Evolutionary conservation across 1,284 basidiomycete genomes (phyloP).

Genomic region (Trametes hirsuta): DNA sequence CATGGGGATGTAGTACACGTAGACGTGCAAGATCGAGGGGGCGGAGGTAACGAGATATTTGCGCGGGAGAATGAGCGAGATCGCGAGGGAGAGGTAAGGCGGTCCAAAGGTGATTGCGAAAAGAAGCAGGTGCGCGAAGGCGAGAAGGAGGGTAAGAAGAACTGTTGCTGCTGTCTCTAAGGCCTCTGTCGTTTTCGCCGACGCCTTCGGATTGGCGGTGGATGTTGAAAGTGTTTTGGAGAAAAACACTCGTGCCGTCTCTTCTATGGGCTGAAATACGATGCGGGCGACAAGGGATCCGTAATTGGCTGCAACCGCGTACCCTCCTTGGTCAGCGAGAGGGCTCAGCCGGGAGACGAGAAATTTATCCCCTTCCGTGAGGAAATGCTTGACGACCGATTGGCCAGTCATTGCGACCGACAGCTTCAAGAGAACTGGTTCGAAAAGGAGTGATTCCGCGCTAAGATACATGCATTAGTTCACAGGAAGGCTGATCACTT

Average conservation of each 20-base stretch:
- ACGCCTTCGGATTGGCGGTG: neutral
- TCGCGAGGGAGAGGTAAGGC: constrained; percentile 70
- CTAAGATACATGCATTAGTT: constrained; percentile 1
- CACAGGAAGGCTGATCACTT: neutral
- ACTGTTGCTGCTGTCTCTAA: constrained; percentile 37
- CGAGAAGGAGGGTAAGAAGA: constrained; percentile 53
- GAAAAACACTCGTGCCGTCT: constrained; percentile 86
- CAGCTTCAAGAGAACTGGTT: constrained; percentile 55
- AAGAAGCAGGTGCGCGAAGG: constrained; percentile 75
- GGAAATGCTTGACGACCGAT: constrained; percentile 88
- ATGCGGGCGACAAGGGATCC: constrained; percentile 91
- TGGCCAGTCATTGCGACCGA: constrained; percentile 84
- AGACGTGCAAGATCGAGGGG: constrained; percentile 73
- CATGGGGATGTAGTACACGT: constrained; percentile 86
- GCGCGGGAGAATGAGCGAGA: constrained; percentile 72
- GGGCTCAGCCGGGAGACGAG: constrained; percentile 84
- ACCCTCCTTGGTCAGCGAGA: constrained; percentile 88
- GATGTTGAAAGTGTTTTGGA: constrained; percentile 60
- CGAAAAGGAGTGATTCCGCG: constrained; percentile 44
- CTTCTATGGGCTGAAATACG: constrained; percentile 92
- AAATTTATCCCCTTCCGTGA: constrained; percentile 96
- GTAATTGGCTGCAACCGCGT: constrained; percentile 93
- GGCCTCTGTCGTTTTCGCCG: constrained; percentile 19
- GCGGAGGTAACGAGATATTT: constrained; percentile 77
- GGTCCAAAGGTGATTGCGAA: constrained; percentile 77